phyloP scores from a whole-genome alignment of 2,329 filamentous ascomycete genomes.

The Arachnomyces sp. region DNA sequence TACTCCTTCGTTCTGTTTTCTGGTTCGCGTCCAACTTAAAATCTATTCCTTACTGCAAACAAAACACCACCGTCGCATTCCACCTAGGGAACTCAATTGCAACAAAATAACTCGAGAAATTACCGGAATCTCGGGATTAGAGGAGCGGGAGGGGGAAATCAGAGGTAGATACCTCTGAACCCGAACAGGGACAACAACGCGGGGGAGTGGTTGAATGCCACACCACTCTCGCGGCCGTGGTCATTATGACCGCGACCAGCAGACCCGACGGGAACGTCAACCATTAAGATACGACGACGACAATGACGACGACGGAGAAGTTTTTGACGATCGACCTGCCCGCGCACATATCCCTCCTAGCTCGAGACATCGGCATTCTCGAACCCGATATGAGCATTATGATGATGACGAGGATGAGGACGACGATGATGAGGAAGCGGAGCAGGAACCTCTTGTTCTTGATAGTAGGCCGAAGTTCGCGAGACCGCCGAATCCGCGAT shows the following conservation, averaged over 20 bases:
- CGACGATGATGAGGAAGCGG: slow-evolving; percentile 3
- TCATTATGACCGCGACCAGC: slow-evolving; percentile 16
- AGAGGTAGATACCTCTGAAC: no score
- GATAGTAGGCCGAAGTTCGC: slow-evolving; percentile 23
- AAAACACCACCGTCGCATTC: no score
- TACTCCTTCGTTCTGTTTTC: no score
- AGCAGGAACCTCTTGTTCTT: slow-evolving; percentile 11
- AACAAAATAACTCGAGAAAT: no score
- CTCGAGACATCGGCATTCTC: slow-evolving; percentile 1
- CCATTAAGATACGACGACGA: slow-evolving; percentile 17
- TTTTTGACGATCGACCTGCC: slow-evolving; percentile 16
- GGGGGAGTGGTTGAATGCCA: slow-evolving; percentile 22
- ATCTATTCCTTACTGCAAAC: no score
- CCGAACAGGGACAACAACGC: no score
- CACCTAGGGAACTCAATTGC: no score
- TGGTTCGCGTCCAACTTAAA: no score
- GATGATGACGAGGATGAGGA: slow-evolving; percentile 6
- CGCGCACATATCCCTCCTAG: slow-evolving; percentile 1
- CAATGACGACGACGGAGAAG: slow-evolving; percentile 16
- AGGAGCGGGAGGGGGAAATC: no score
- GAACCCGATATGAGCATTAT: slow-evolving; percentile 2
- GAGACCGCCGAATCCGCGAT: slow-evolving; percentile 19
- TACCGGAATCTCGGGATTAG: no score
- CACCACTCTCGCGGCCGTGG: slow-evolving; percentile 27
- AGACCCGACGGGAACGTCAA: slow-evolving; percentile 7